Evolutionary conservation across 2,329 filamentous ascomycete genomes (phyloP).

Genomic region (Fusarium chuoi): DNA sequence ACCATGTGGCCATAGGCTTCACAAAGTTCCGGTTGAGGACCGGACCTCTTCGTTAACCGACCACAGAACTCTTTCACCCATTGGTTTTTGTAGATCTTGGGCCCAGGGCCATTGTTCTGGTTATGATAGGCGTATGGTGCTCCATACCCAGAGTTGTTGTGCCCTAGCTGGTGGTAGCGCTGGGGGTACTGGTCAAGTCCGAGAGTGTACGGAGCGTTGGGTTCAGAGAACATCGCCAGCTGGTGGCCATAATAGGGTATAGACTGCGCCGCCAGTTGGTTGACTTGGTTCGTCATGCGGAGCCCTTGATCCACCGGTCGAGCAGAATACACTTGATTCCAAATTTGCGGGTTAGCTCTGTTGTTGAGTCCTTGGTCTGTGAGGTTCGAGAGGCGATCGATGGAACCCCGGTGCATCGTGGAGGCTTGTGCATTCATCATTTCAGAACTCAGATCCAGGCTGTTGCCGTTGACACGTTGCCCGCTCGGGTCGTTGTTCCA

Average conservation of each 20-base stretch:
- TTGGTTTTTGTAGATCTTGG: constrained; percentile 50
- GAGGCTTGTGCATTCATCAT: constrained; percentile 41
- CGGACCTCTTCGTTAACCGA: constrained; percentile 68
- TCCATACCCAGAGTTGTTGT: constrained; percentile 43
- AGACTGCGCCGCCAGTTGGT: constrained; percentile 45
- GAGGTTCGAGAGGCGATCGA: constrained; percentile 52
- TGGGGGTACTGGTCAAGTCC: constrained; percentile 52
- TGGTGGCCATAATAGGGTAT: constrained; percentile 47
- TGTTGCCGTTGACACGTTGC: constrained; percentile 42
- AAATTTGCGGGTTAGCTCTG: constrained; percentile 43
- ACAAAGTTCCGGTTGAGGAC: constrained; percentile 80
- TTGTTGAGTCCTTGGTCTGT: constrained; percentile 45
- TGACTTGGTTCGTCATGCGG: constrained; percentile 43
- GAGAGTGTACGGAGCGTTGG: constrained; percentile 49
- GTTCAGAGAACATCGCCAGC: constrained; percentile 43
- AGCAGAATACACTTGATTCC: constrained; percentile 53
- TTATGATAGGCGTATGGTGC: constrained; percentile 58
- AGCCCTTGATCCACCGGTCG: constrained; percentile 53
- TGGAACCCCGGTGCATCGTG: constrained; percentile 50
- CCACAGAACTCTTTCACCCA: background rate
- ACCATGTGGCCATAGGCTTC: constrained; percentile 90
- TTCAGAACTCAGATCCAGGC: constrained; percentile 44
- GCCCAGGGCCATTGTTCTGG: constrained; percentile 57
- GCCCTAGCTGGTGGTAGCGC: constrained; percentile 45
- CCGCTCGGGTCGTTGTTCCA: constrained; percentile 53